These are phyloP conservation scores for Cercospora nicotianae DNA, from an alignment of 2,329 filamentous ascomycete genomes.

Conservation along the genomic window DNA sequence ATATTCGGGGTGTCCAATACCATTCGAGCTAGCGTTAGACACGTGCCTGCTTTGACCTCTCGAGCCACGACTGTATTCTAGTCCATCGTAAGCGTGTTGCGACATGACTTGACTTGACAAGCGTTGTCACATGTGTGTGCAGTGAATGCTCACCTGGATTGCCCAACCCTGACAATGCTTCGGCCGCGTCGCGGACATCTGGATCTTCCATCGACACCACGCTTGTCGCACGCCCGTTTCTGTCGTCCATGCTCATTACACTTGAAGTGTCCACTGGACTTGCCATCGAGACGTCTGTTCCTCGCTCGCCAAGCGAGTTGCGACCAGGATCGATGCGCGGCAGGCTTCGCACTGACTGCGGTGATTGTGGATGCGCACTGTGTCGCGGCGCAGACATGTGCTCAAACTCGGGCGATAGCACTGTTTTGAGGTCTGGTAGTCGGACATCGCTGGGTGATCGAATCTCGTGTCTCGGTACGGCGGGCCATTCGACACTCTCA, in stretches of 20 bases:
- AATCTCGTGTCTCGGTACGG: slow-evolving; percentile 27
- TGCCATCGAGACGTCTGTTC: slow-evolving; percentile 40
- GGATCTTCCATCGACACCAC: slow-evolving; percentile 51
- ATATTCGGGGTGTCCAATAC: slow-evolving; percentile 9
- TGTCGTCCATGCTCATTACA: slow-evolving; percentile 45
- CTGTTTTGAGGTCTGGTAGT: slow-evolving; percentile 48
- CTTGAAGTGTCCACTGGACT: slow-evolving; percentile 50
- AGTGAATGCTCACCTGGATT: slow-evolving; percentile 46
- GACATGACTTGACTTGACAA: not conserved
- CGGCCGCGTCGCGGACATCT: slow-evolving; percentile 51
- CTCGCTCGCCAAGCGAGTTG: slow-evolving; percentile 33
- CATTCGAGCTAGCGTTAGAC: slow-evolving; percentile 28
- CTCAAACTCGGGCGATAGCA: slow-evolving; percentile 44
- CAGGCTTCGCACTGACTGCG: slow-evolving; percentile 32
- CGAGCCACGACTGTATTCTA: slow-evolving; percentile 48
- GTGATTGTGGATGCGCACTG: slow-evolving; percentile 25
- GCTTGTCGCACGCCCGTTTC: slow-evolving; percentile 42
- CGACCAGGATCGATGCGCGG: slow-evolving; percentile 42
- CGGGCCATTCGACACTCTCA: slow-evolving; percentile 32
- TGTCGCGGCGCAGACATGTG: slow-evolving; percentile 33
- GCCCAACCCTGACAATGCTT: slow-evolving; percentile 52
- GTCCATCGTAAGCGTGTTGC: slow-evolving; percentile 1
- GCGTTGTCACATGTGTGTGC: not conserved
- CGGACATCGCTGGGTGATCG: slow-evolving; percentile 36
- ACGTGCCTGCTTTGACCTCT: slow-evolving; percentile 33